Evolutionary conservation across 106 monocot species (phyloP), one percentile per base, ranked within the genome.

Genomic region (Amphibolis antarctica): DNA sequence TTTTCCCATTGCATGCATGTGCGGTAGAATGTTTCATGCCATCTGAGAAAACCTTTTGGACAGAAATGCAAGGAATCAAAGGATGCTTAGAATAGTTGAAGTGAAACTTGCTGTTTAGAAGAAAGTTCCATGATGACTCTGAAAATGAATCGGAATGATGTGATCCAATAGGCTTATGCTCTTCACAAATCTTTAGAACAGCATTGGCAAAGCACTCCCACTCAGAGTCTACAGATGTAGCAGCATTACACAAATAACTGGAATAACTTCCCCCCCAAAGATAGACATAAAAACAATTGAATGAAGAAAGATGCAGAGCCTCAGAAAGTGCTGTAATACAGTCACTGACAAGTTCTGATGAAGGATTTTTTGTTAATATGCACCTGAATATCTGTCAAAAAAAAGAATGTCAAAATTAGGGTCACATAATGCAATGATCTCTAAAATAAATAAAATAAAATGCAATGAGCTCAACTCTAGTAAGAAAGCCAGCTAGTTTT

Each of bases 301-400:
- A 86, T 10, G 76, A 77, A 68, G 80, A 76, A 63, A 60, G 71
- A 63, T 80, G 75, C 62, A 96, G 54, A 19, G 89, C 96, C 66
- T 84, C 89, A 24, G 86, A 77, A 82, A 96, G 76, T 55, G 79
- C 84, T 14, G 72, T 72, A 52, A 96, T 78, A 65, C 96, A 96
- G 53, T 96, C 90, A 61, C 74, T 75, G 55, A 73, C 84, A 46
- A 96, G 70, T 53, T 84, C 80, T 15, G 90, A 90, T 36, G 70
- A 80, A 12, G 84, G 86, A 59, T 62, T 71, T 64, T 69, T 84
- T 11, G 76, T 77, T 69, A 96, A 71, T 15, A 69, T 31, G 67
- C 96, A 96, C 71, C 96, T 75, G 53, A 89, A 86, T 51, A 96
- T 80, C 94, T 96, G 70, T 28, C 68, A 29, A 68, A 69, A 7